These are phyloP conservation scores for Bipolaris cookei DNA, from an alignment of 2,329 filamentous ascomycete genomes.

Conservation along the genomic window DNA sequence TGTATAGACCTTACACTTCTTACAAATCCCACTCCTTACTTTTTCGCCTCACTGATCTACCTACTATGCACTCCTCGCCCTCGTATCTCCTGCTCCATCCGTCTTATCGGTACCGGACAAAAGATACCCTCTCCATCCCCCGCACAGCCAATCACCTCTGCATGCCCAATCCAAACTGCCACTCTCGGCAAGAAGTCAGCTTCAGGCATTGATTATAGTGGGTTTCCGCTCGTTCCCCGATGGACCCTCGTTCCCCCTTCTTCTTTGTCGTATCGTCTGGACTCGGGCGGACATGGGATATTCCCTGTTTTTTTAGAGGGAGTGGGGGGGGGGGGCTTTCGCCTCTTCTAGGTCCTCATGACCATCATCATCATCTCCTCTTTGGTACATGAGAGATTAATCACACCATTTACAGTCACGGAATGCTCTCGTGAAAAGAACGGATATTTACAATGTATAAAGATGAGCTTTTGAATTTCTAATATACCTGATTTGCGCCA, in stretches of 20 bases:
- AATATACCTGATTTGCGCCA: not conserved
- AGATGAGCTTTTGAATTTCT: conserved; percentile 2
- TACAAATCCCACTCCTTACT: too few relatives aligned
- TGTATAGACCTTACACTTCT: too few relatives aligned
- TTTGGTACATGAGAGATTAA: not conserved
- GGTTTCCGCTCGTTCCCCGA: not conserved
- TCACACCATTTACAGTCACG: not conserved
- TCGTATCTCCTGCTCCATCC: too few relatives aligned
- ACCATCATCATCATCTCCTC: too few relatives aligned
- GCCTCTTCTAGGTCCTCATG: too few relatives aligned
- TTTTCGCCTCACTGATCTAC: too few relatives aligned
- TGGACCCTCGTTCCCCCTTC: not conserved
- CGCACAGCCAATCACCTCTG: not conserved
- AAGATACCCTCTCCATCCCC: too few relatives aligned
- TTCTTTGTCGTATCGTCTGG: not conserved
- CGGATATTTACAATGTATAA: not conserved
- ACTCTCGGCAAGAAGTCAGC: not conserved
- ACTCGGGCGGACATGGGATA: too few relatives aligned
- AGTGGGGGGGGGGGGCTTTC: too few relatives aligned
- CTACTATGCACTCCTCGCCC: too few relatives aligned
- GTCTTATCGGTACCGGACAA: too few relatives aligned
- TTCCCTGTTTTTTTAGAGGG: too few relatives aligned
- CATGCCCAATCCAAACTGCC: not conserved
- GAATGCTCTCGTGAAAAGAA: not conserved
- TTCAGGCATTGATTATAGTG: not conserved